These are phyloP conservation scores for Chamaecrista fasciculata DNA, from an alignment of 306 rosid species.

Conservation along the genomic window DNA sequence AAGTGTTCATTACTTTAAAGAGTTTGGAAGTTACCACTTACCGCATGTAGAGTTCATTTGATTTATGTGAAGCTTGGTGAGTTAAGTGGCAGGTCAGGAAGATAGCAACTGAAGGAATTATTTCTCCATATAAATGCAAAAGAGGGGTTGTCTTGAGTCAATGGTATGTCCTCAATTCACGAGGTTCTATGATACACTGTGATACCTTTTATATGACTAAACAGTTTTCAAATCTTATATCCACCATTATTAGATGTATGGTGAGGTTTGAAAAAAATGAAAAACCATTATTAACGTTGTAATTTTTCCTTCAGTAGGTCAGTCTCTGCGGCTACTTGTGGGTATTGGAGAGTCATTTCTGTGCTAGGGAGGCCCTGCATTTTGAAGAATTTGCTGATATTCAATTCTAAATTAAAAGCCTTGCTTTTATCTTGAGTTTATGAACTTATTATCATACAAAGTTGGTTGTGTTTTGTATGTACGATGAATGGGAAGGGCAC, in stretches of 20 bases:
- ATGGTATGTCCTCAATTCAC: slow-evolving; percentile 54
- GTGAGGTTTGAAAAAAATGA: slow-evolving; percentile 33
- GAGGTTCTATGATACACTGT: slow-evolving; percentile 33
- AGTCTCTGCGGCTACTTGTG: slow-evolving; percentile 39
- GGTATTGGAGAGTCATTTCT: slow-evolving; percentile 50
- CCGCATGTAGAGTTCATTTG: slow-evolving; percentile 38
- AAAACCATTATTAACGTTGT: slow-evolving; percentile 38
- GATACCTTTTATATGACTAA: slow-evolving; percentile 26
- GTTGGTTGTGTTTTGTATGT: slow-evolving; percentile 32
- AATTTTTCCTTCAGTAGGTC: slow-evolving; percentile 53
- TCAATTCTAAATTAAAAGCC: slow-evolving; percentile 38
- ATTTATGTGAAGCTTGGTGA: slow-evolving; percentile 58
- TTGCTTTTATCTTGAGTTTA: slow-evolving; percentile 30
- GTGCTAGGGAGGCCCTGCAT: slow-evolving; percentile 36
- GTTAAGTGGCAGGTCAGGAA: slow-evolving; percentile 72
- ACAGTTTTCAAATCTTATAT: slow-evolving; percentile 33
- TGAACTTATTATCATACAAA: slow-evolving; percentile 26
- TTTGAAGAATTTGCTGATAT: slow-evolving; percentile 47
- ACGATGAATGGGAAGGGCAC: slow-evolving; percentile 10
- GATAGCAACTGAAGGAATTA: slow-evolving; percentile 51
- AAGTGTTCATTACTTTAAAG: slow-evolving; percentile 28
- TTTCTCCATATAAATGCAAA: slow-evolving; percentile 46
- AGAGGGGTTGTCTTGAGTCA: slow-evolving; percentile 45
- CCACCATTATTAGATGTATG: slow-evolving; percentile 27
- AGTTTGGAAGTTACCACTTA: slow-evolving; percentile 29